Evolutionary conservation across 306 rosid species (phyloP), one percentile per base, ranked within the genome.

Genomic region (Prunus dulcis): DNA sequence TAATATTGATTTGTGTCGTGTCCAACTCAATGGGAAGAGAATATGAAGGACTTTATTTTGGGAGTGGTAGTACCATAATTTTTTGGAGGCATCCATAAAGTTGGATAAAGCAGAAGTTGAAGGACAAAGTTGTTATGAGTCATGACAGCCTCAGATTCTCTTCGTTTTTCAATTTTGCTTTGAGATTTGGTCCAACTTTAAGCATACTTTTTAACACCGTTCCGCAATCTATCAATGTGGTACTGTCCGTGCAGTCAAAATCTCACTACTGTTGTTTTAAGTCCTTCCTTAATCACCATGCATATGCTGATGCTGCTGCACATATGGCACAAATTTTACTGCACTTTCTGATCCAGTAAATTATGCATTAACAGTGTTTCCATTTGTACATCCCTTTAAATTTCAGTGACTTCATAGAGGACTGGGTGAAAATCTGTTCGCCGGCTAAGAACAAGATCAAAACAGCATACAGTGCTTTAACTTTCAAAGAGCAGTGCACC

Each of bases 401-500:
- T 63, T 78, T 43, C 93, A 92, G 99, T 80, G 97, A 95, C 0
- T 95, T 95, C 87, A 92, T 95, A 25, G 97, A 95, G 82, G 84
- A 84, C 13, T 95, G 97, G 99, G 99, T 95, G 68, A 84, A 92
- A 83, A 95, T 95, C 12, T 90, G 97, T 60, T 66, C 82, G 23
- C 84, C 91, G 2, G 97, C 99, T 3, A 95, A 61, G 87, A 74
- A 76, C 77, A 95, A 84, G 87, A 76, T 87, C 38, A 89, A 83
- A 75, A 18, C 87, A 27, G 84, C 65, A 14, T 67, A 69, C 61
- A 25, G 65, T 12, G 80, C 62, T 14, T 62, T 84, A 60, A 87
- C 85, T 67, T 95, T 95, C 72, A 3, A 83, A 1, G 96, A 90
- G 19, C 94, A 90, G 75, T 95, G 99, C 83, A 81, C 89, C 43